These are phyloP conservation scores for Pleurotus sapidus DNA, from an alignment of 768 basidiomycete species.

Conservation along the genomic window DNA sequence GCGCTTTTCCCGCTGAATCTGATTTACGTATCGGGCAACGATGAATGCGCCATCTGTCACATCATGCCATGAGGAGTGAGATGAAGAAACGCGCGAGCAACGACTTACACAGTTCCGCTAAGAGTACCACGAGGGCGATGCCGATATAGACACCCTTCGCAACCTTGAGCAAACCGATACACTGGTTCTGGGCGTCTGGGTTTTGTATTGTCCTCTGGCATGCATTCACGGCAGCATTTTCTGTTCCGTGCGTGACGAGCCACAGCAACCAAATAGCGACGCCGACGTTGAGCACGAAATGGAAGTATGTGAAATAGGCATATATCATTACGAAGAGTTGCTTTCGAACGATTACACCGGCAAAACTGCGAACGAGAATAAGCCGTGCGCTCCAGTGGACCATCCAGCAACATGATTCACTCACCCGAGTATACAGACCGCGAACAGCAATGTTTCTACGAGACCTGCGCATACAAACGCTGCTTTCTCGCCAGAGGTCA, in stretches of 20 bases:
- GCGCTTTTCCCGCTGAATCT: slow-evolving; percentile 48
- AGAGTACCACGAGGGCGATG: slow-evolving; percentile 40
- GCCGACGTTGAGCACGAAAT: slow-evolving; percentile 53
- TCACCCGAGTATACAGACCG: slow-evolving; percentile 57
- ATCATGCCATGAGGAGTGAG: neutral
- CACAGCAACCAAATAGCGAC: slow-evolving; percentile 52
- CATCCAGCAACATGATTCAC: slow-evolving; percentile 13
- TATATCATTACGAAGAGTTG: slow-evolving; percentile 57
- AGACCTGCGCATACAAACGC: slow-evolving; percentile 50
- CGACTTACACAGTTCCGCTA: slow-evolving; percentile 56
- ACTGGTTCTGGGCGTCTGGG: slow-evolving; percentile 39
- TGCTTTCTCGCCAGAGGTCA: slow-evolving; percentile 29
- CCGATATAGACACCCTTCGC: slow-evolving; percentile 44
- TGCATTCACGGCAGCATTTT: slow-evolving; percentile 35
- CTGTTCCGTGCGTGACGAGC: slow-evolving; percentile 43
- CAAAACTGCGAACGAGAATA: slow-evolving; percentile 38
- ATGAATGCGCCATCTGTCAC: slow-evolving; percentile 49
- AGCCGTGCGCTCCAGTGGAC: neutral
- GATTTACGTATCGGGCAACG: slow-evolving; percentile 51
- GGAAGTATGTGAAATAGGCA: slow-evolving; percentile 52
- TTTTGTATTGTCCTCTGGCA: slow-evolving; percentile 45
- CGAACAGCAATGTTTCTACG: slow-evolving; percentile 50
- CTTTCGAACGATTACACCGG: slow-evolving; percentile 63
- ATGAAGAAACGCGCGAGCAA: neutral
- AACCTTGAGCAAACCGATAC: slow-evolving; percentile 37